These are phyloP conservation scores for Macrophomina phaseolina DNA, from an alignment of 2,329 filamentous ascomycete species.

Conservation along the genomic window DNA sequence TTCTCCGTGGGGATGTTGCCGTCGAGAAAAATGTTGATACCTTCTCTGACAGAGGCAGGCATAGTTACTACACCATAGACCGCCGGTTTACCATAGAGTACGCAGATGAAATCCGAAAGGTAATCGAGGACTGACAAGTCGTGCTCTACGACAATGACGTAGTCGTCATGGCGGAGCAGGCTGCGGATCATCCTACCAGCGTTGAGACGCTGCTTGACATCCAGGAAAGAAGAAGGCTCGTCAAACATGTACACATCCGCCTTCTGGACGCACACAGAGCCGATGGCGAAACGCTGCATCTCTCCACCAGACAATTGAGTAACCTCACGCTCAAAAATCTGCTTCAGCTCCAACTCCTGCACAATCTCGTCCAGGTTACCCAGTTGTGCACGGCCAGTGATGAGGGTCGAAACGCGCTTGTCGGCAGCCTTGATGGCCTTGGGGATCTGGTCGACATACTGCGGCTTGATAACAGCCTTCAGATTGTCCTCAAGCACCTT, in stretches of 20 bases:
- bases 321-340: constrained; percentile 92
- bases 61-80: constrained; percentile 98
- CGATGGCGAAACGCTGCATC: constrained; percentile 96
- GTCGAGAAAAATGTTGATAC: constrained; percentile 99
- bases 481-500: constrained; percentile 96
- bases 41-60: constrained; percentile 94
- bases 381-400: constrained; percentile 77
- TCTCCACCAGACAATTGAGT: constrained; percentile 93
- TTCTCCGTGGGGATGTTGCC: constrained; percentile 99
- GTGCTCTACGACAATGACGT: constrained; percentile 99
- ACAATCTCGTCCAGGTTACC: constrained; percentile 82
- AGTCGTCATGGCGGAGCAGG: constrained; percentile 85
- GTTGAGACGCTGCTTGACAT: constrained; percentile 97
- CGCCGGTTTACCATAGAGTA: constrained; percentile 93
- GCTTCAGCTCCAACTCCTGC: constrained; percentile 81
- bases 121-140: constrained; percentile 98
- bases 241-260: constrained; percentile 99
- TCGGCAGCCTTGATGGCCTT: constrained; percentile 83
- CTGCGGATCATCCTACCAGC: constrained; percentile 92
- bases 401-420: constrained; percentile 78
- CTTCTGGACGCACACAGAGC: constrained; percentile 91
- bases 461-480: constrained; percentile 97
- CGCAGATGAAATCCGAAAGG: constrained; percentile 97
- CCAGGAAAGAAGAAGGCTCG: constrained; percentile 97
- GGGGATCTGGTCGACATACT: constrained; percentile 98